Evolutionary conservation across 2,329 filamentous ascomycete genomes (phyloP), one percentile per base, ranked within the genome.

Genomic region (Aspergillus proliferans): DNA sequence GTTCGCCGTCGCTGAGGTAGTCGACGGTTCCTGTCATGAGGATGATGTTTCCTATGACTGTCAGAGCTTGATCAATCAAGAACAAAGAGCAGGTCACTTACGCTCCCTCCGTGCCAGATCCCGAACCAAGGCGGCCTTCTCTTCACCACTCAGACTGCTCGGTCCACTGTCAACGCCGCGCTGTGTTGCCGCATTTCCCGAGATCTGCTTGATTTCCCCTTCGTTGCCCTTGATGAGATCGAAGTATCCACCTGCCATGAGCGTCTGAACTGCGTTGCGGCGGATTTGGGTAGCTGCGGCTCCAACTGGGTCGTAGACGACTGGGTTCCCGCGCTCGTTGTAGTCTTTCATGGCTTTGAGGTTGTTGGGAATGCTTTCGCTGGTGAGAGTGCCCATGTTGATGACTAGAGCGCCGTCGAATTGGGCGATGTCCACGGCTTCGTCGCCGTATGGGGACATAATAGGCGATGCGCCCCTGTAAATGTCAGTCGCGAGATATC

Each of bases 151-250:
- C 53, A 81, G 67, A 3, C 74, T 74, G 44, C 82, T 82, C 3
- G 79, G 71, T 1, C 79, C 80, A 53, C 85, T 88, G 69, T 97
- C 92, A 9, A 97, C 92, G 44, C 92, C 92, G 40, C 85, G 83
- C 69, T 96, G 92, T 80, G 2, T 75, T 71, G 9, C 67, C 67
- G 21, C 65, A 40, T 78, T 74, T 39, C 85, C 86, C 36, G 79
- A 80, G 0, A 92, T 83, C 2, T 87, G 84, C 43, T 80, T 76
- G 52, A 97, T 90, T 68, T 97, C 93, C 47, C 86, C 83, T 65
- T 94, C 88, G 69, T 97, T 97, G 44, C 92, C 92, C 66, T 97
- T 97, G 70, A 97, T 91, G 39, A 96, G 76, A 66, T 88, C 83
- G 60, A 95, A 87, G 67, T 88, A 88, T 36, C 89, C 90, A 2